A percentile compares a stretch with the other conserved stretches of the same genome.
Conservation (phyloP, 1,139 yeast genomes). For the Geotrichum armillariae region DNA sequence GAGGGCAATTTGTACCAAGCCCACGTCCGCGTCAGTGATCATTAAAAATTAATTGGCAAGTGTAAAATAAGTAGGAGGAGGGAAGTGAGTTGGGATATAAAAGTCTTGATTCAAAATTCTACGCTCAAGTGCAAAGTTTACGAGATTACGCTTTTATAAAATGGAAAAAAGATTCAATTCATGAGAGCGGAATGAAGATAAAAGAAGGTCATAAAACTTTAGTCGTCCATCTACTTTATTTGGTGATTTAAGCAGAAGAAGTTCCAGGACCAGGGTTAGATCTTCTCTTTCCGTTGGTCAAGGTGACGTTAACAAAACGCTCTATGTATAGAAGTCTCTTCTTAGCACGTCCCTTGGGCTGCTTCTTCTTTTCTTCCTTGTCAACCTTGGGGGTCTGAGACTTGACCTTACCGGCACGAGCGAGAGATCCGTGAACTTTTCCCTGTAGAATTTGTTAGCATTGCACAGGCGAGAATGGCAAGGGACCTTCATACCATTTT, state of each 20-base stretch:
- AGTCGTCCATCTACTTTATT: too few relatives aligned
- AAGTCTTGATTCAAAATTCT: too few relatives aligned
- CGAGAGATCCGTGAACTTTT: constrained; percentile 99
- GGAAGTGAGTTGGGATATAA: too few relatives aligned
- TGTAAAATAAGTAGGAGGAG: too few relatives aligned
- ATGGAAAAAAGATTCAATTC: too few relatives aligned
- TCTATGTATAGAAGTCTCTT: constrained; percentile 97
- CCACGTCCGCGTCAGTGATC: constrained; percentile 3
- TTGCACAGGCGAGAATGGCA: neutral
- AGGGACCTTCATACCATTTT: constrained; percentile 11
- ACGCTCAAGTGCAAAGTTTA: too few relatives aligned
- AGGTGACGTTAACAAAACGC: constrained; percentile 97
- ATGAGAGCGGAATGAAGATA: too few relatives aligned
- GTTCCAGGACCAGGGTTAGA: constrained; percentile 82
- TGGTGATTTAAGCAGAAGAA: constrained; percentile 43
- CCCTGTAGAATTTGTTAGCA: constrained; percentile 48
- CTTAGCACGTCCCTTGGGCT: constrained; percentile 91
- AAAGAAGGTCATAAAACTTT: too few relatives aligned
- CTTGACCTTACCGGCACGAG: constrained; percentile 99
- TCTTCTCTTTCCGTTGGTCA: constrained; percentile 98
- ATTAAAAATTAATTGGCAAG: too few relatives aligned
- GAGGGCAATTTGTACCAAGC: constrained; percentile 9
- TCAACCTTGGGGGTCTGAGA: constrained; percentile 96
- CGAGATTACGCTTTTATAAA: too few relatives aligned
- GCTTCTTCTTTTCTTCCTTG: constrained; percentile 81